Conservation (phyloP, 805 yeast species). For the Ogataea populi-albae region DNA sequence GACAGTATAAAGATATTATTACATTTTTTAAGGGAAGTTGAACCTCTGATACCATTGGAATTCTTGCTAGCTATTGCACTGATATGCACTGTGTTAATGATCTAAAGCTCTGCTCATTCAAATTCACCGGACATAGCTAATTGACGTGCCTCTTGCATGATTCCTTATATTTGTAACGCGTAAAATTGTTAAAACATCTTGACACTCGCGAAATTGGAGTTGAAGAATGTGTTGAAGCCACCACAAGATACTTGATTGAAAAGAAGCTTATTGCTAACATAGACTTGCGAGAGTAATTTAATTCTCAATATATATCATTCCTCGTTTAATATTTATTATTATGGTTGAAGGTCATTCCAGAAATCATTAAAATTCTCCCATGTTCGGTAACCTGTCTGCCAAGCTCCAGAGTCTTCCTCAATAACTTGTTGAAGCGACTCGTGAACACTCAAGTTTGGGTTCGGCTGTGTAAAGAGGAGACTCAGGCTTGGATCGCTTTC, state of each 20-base stretch:
- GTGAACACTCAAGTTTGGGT: conserved; percentile 5
- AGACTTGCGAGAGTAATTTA: neutral
- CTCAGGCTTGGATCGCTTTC: conserved; percentile 1
- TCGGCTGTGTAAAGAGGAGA: neutral
- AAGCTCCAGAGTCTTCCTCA: conserved; percentile 20
- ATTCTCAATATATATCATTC: neutral
- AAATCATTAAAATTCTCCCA: conserved; percentile 22
- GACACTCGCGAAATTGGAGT: conserved; percentile 67
- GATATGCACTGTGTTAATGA: too few species aligned
- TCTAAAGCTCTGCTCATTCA: too few species aligned
- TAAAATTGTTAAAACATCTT: conserved; percentile 54
- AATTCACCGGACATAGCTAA: too few species aligned
- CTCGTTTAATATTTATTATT: conserved; percentile 1
- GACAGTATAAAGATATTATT: too few species aligned
- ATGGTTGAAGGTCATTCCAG: conserved; percentile 23
- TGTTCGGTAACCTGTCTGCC: conserved; percentile 23
- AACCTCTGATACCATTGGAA: too few species aligned
- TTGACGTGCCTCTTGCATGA: too few species aligned
- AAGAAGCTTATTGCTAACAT: conserved; percentile 32
- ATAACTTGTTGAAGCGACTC: conserved; percentile 22
- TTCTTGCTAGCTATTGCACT: too few species aligned
- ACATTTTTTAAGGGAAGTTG: too few species aligned
- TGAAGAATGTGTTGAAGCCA: conserved; percentile 76
- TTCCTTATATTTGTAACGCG: too few species aligned
- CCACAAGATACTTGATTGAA: conserved; percentile 62